phyloP scores from a whole-genome alignment of 768 basidiomycete genomes.

The Trametes coccinea region DNA sequence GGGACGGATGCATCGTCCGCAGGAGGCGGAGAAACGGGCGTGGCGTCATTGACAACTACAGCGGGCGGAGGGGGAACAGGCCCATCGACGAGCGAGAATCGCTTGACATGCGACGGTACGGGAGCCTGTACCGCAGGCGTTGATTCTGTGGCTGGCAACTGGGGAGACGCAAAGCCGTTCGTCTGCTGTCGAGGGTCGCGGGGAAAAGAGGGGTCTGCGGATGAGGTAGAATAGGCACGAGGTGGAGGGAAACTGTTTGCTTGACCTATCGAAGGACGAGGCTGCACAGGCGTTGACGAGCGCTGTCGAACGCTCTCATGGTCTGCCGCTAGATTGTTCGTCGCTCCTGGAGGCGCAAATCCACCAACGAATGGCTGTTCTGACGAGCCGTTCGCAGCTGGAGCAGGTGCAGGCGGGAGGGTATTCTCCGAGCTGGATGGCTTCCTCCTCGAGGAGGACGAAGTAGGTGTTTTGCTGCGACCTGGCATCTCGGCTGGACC shows the following conservation, averaged over 20 bases:
- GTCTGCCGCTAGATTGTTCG: slow-evolving; percentile 2
- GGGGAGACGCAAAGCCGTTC: slow-evolving; percentile 17
- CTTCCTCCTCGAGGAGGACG: slow-evolving; percentile 32
- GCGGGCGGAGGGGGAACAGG: slow-evolving; percentile 53
- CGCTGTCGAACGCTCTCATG: slow-evolving; percentile 18
- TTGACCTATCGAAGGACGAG: slow-evolving; percentile 10
- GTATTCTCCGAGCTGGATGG: slow-evolving; percentile 21
- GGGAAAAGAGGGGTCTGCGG: slow-evolving; percentile 14
- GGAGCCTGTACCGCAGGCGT: slow-evolving; percentile 18
- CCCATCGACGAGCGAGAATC: slow-evolving; percentile 78
- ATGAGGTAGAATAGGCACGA: slow-evolving; percentile 21
- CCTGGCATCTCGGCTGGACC: slow-evolving; percentile 35
- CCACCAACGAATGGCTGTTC: slow-evolving; percentile 52
- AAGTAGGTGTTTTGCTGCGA: slow-evolving; percentile 41
- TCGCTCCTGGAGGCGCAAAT: slow-evolving; percentile 36
- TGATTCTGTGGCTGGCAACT: neutral
- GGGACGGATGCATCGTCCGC: slow-evolving; percentile 3
- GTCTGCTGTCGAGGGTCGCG: slow-evolving; percentile 17
- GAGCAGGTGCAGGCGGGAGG: slow-evolving; percentile 3
- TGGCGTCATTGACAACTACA: slow-evolving; percentile 54
- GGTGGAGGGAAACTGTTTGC: slow-evolving; percentile 10
- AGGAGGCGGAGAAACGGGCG: slow-evolving; percentile 26
- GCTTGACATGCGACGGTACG: slow-evolving; percentile 65
- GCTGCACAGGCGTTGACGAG: slow-evolving; percentile 25
- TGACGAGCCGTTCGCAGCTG: slow-evolving; percentile 23